A percentile compares a stretch with the other conserved stretches of the same genome.
These are phyloP conservation scores for Aspergillus sclerotialis DNA, from an alignment of 2,329 filamentous ascomycete genomes.

Conservation along the genomic window DNA sequence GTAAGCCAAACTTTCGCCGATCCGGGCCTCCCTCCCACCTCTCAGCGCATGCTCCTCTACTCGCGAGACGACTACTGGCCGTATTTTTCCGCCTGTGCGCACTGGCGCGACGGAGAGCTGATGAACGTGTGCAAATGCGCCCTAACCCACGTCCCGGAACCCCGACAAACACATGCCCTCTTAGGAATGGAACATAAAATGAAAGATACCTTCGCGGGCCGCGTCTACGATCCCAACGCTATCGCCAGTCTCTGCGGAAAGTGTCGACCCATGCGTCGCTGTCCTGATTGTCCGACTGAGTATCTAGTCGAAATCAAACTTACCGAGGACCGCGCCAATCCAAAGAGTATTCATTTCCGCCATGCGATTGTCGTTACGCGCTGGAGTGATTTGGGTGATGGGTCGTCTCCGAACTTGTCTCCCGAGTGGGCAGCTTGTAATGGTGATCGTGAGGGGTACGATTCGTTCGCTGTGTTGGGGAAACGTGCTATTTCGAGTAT, in stretches of 20 bases:
- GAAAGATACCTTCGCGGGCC: conserved; percentile 24
- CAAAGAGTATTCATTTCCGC: conserved; percentile 42
- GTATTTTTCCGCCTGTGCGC: conserved; percentile 56
- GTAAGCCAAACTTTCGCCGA: conserved; percentile 48
- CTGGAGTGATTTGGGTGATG: conserved; percentile 57
- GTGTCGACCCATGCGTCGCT: conserved; percentile 54
- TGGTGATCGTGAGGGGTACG: conserved; percentile 39
- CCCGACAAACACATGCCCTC: conserved; percentile 32
- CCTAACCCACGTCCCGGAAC: conserved; percentile 48
- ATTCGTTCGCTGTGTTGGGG: conserved; percentile 49
- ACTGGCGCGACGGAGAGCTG: conserved; percentile 56
- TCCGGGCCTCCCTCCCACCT: conserved; percentile 45
- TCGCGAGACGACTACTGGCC: conserved; percentile 55
- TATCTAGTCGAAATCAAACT: conserved; percentile 56
- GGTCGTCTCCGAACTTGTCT: conserved; percentile 39
- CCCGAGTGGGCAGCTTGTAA: conserved; percentile 52
- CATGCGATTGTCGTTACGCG: conserved; percentile 55
- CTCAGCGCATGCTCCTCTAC: conserved; percentile 51
- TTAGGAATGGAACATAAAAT: conserved; percentile 36
- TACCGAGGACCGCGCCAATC: conserved; percentile 47
- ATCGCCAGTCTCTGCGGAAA: conserved; percentile 44
- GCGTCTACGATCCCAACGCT: conserved; percentile 33
- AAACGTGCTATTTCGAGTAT: conserved; percentile 51
- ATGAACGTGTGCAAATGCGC: conserved; percentile 57
- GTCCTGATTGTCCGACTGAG: conserved; percentile 56